Base-by-base conservation (phyloP, 1,139 yeast species). In the Debaryomycetaceae sp. region DNA sequence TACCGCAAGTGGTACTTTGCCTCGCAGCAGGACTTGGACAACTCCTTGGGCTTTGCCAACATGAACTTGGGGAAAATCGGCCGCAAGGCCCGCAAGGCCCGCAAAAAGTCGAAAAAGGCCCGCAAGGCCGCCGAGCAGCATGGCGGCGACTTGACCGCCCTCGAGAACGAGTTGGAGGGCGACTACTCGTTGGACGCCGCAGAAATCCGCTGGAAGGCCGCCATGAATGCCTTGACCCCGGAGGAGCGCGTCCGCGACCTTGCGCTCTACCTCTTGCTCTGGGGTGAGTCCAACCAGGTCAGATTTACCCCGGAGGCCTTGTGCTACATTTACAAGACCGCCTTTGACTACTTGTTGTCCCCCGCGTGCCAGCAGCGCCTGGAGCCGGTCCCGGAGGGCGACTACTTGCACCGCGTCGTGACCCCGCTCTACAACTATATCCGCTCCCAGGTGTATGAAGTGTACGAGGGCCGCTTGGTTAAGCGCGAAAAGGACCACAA, bases 281-380 rank as follows among this genome's bases (percentile, higher is more conserved):
- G 99, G 99, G 98, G 98, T 55, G 99, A 90, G 62, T 95, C 97
- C 25, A 87, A 87, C 59, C 97, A 90, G 63, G 87, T 90, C 36
- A 76, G 98, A 53, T 92, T 87, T 58, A 77, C 90, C 32, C 86
- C 98, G 11, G 99, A 90, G 62, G 71, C 83, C 55, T 62, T 87
- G 40, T 86, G 96, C 65, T 90, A 80, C 67, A 77, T 92, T 46
- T 90, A 76, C 69, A 87, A 90, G 64, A 80, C 94, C 50, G 95
- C 96, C 29, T 73, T 68, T 45, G 98, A 90, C 55, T 82, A 86
- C 62, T 69, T 81, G 53, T 58, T 73, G 40, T 83, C 95, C 35
- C 93, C 94, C 34, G 78, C 80, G 49, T 86, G 96, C 58, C 92
- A 82, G 62, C 87, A 82, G 58, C 73, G 85, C 57, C 72, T 73